Conservation (phyloP, 306 rosid genomes). For the Lotus japonicus region DNA sequence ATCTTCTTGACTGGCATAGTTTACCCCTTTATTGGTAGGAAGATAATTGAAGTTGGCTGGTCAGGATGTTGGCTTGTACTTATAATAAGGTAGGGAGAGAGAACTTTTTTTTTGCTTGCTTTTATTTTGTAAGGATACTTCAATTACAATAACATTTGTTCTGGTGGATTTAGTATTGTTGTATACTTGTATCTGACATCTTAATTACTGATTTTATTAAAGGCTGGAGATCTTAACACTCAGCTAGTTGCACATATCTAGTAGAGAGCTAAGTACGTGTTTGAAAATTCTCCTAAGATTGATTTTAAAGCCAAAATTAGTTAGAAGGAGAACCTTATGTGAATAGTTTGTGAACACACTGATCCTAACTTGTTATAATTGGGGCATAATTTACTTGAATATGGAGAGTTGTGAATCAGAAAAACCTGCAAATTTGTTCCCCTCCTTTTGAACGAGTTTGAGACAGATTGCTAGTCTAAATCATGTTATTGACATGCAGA, state of each 20-base stretch:
- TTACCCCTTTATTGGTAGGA: background rate
- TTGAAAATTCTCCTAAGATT: too few species aligned
- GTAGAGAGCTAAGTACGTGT: background rate
- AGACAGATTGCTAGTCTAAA: background rate
- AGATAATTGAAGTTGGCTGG: background rate
- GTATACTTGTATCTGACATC: background rate
- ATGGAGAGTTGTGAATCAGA: background rate
- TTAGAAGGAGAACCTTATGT: too few species aligned
- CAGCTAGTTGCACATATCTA: background rate
- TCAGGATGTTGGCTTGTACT: background rate
- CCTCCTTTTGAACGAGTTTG: background rate
- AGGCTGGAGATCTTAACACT: background rate
- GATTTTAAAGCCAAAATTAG: too few species aligned
- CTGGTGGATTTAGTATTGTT: background rate
- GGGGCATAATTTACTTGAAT: background rate
- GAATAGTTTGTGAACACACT: too few species aligned
- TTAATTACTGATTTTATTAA: background rate
- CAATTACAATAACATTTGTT: background rate
- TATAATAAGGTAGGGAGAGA: background rate
- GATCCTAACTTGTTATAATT: too few species aligned
- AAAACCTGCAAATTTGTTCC: background rate
- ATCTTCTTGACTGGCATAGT: slow-evolving; percentile 26
- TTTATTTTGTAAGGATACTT: background rate
- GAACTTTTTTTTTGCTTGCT: background rate
- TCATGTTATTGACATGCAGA: too few species aligned